Base-by-base conservation (phyloP, 225 moss, liverwort and hornwort genomes). In the Rhytidiadelphus loreus region DNA sequence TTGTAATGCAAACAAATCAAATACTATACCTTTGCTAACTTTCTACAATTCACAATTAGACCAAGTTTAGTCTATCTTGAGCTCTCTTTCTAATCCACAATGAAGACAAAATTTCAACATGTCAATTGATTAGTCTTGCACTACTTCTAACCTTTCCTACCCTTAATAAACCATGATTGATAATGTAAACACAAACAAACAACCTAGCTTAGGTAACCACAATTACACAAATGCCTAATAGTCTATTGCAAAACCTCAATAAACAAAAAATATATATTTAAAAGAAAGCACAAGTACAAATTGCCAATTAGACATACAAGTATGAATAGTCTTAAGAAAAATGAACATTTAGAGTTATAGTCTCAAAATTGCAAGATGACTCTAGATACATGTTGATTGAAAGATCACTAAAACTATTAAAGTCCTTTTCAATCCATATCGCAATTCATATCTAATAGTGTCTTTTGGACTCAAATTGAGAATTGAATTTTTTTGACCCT, bases 141-240 rank as follows among this genome's bases (percentile, higher is more conserved):
- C 41, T 70, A 70, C 8, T 68, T 68, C 23, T 39, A 39, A 14
- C 1, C 2, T 8, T 70, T 4, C 2, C 2, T 39, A 41, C 1
- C 0, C 4, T 70, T 3, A 25, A 0, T 41, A 14, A 70, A 23
- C 2, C 1, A 70, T 13, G 7, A 14, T 26, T 71, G 3, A 15
- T 25, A 24, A 43, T 41, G 13, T 14, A 41, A 70, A 70, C 8
- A 70, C 41, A 70, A 70, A 25, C 14, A 41, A 25, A 0, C 4
- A 24, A 14, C 0, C 5, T 2, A 0, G 4, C 3, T 14, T 25
- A 1, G 25, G 8, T 14, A 8, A 24, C 13, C 3, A 8, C 25
- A 70, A 25, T 15, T 41, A 25, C 8, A 14, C 8, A 70, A 15
- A 70, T 8, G 15, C 15, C 26, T 43, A 26, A 43, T 71, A 16